phyloP scores from a whole-genome alignment of 495 filamentous ascomycete genomes.

The Pseudomonodictys pantanalensis region DNA sequence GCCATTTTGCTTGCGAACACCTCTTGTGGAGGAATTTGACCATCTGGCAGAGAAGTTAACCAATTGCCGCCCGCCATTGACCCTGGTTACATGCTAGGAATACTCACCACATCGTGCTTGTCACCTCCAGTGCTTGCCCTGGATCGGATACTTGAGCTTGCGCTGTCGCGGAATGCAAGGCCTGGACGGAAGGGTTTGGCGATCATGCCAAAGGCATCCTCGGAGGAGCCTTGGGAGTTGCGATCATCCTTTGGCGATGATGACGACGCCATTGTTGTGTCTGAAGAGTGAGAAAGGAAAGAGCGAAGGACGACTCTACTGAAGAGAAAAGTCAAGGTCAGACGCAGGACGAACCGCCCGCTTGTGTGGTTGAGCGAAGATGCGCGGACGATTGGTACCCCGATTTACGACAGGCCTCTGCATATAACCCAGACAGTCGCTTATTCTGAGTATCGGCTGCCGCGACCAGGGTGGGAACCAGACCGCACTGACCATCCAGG shows the following conservation, averaged over 20 bases:
- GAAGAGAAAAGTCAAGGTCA: slow-evolving; percentile 6
- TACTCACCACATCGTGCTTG: slow-evolving; percentile 30
- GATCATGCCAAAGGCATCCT: slow-evolving; percentile 2
- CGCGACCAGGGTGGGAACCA: slow-evolving; percentile 15
- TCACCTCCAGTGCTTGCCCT: slow-evolving; percentile 27
- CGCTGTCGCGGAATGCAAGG: slow-evolving; percentile 21
- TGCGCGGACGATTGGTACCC: slow-evolving; percentile 13
- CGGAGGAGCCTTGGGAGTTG: slow-evolving; percentile 16
- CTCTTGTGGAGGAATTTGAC: slow-evolving; percentile 27
- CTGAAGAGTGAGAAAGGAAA: slow-evolving; percentile 1
- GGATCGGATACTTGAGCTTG: slow-evolving; percentile 25
- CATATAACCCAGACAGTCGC: slow-evolving; percentile 6
- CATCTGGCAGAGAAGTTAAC: slow-evolving; percentile 12
- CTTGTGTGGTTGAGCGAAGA: slow-evolving; percentile 12
- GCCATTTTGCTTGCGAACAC: slow-evolving; percentile 30
- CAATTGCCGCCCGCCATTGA: background rate
- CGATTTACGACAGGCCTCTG: slow-evolving; percentile 19
- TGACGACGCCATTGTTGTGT: slow-evolving; percentile 4
- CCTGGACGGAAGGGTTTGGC: slow-evolving; percentile 15
- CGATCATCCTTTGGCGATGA: slow-evolving; percentile 15
- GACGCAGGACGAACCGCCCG: background rate
- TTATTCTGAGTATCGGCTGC: background rate
- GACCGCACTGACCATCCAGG: background rate
- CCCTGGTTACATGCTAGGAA: background rate
- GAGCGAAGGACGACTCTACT: slow-evolving; percentile 1